Evolutionary conservation across 257 asterid species (phyloP).

Genomic region (Solanum clarkiae): DNA sequence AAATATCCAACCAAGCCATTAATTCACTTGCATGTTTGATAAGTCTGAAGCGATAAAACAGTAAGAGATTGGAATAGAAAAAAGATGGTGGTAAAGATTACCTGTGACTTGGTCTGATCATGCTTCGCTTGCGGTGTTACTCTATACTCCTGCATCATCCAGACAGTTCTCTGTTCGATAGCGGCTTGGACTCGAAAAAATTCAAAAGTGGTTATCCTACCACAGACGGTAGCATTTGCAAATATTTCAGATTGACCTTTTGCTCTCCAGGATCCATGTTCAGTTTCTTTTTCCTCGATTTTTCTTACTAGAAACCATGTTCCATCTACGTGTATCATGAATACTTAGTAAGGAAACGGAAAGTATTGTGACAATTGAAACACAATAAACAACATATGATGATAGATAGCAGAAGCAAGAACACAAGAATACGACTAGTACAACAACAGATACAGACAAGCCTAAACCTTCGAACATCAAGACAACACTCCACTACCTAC

Average conservation of each 20-base stretch:
- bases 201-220: constrained; percentile 49
- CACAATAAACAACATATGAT: background rate
- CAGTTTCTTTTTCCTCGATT: constrained; percentile 18
- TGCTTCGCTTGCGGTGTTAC: constrained; percentile 14
- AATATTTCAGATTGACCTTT: constrained; percentile 37
- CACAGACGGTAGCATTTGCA: constrained; percentile 23
- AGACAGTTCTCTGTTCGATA: constrained; percentile 21
- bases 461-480: background rate
- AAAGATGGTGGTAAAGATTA: constrained; percentile 3
- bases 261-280: constrained; percentile 43
- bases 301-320: constrained; percentile 37
- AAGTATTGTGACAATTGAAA: background rate
- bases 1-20: constrained; percentile 24
- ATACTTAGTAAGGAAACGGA: background rate
- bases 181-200: constrained; percentile 30
- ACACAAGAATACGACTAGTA: too few relatives aligned
- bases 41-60: constrained; percentile 2
- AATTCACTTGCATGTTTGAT: constrained; percentile 12
- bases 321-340: constrained; percentile 30
- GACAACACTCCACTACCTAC: background rate
- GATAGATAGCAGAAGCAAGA: too few relatives aligned
- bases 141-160: constrained; percentile 56
- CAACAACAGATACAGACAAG: too few relatives aligned
- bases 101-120: constrained; percentile 24
- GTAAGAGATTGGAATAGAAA: background rate